These are phyloP conservation scores for Pterocarpus santalinus DNA, from an alignment of 306 rosid species.

Conservation along the genomic window DNA sequence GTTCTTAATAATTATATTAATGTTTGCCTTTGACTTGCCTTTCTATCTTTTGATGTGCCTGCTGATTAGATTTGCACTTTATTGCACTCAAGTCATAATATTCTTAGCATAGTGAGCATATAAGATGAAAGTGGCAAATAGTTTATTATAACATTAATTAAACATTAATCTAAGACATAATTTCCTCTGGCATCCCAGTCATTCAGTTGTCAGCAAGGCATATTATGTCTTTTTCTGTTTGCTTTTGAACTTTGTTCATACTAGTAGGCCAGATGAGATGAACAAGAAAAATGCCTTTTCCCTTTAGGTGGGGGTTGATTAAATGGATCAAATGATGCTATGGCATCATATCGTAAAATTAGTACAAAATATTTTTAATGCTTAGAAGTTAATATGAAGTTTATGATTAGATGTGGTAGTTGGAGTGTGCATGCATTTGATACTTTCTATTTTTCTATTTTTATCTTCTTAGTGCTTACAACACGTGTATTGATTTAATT, in stretches of 20 bases:
- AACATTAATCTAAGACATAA: constrained; percentile 10
- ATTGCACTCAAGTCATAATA: constrained; percentile 7
- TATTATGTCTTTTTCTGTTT: neutral
- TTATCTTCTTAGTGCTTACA: neutral
- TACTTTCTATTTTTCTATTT: too few relatives aligned
- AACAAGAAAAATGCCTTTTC: neutral
- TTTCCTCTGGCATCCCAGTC: neutral
- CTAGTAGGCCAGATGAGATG: constrained; percentile 12
- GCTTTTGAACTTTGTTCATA: neutral
- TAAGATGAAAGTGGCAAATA: constrained; percentile 17
- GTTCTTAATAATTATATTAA: constrained; percentile 19
- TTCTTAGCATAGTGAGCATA: constrained; percentile 6
- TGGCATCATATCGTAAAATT: neutral
- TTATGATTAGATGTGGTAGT: constrained; percentile 1
- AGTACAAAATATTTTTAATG: neutral
- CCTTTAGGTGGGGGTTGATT: neutral
- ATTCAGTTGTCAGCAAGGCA: neutral
- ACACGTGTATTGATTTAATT: neutral
- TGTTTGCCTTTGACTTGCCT: neutral
- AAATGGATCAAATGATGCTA: neutral
- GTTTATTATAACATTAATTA: constrained; percentile 15
- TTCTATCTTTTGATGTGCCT: constrained; percentile 1
- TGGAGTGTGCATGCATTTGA: neutral
- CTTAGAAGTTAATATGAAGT: neutral
- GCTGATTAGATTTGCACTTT: neutral